Percentiles rank a stretch among this genome's conserved stretches.
phyloP scores from a whole-genome alignment of 108 stramenopile species.

The Nannochloropsis granulata region DNA sequence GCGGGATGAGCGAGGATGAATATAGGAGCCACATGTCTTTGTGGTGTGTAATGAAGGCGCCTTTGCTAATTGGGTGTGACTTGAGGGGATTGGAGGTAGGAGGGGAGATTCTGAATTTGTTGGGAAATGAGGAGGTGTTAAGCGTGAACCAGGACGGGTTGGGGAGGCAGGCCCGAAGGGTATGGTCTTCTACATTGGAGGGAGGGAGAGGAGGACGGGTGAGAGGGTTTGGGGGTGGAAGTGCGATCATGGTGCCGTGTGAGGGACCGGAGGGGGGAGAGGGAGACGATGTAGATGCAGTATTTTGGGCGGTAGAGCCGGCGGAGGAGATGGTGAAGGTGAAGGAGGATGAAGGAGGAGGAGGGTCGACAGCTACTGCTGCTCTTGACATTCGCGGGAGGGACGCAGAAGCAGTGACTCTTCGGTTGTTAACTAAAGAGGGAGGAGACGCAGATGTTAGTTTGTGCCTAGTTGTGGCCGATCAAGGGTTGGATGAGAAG shows the following conservation, averaged over 20 bases:
- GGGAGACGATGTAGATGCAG: neutral
- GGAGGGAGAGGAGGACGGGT: neutral
- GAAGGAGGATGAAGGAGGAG: neutral
- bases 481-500: no score
- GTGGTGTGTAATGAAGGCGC: constrained; percentile 44
- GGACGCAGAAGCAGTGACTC: neutral
- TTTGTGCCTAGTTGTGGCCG: no score
- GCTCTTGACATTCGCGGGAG: neutral
- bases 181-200: neutral
- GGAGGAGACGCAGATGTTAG: neutral
- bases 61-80: constrained; percentile 43
- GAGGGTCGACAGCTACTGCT: neutral
- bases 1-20: constrained; percentile 30
- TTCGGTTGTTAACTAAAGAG: neutral
- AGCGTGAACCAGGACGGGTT: constrained; percentile 27
- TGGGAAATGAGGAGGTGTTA: constrained; percentile 22
- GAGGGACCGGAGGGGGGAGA: neutral
- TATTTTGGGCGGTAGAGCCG: neutral
- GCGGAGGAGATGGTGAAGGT: neutral
- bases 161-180: neutral
- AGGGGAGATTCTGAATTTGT: constrained; percentile 16
- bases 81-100: constrained; percentile 12
- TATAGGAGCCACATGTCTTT: constrained; percentile 40
- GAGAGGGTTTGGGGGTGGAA: neutral
- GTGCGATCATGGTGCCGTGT: neutral